These are phyloP conservation scores for Podaxis sp. DNA, from an alignment of 768 basidiomycete species.

Conservation along the genomic window DNA sequence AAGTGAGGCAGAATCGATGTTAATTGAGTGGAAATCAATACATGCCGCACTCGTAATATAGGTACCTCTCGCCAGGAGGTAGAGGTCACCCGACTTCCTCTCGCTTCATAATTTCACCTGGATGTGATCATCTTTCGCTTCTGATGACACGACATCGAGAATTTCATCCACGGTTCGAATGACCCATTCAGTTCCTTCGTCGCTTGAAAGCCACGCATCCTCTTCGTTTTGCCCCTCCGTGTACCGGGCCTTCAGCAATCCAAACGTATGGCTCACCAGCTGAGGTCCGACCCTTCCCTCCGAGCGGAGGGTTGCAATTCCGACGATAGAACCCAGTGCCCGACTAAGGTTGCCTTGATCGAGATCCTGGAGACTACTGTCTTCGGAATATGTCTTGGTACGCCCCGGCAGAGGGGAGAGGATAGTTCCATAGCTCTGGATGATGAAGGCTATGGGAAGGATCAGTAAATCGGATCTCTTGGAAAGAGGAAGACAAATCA, in stretches of 20 bases:
- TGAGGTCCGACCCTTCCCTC: slow-evolving; percentile 86
- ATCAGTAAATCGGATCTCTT: slow-evolving; percentile 19
- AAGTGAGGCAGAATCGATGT: slow-evolving; percentile 29
- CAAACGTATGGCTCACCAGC: slow-evolving; percentile 85
- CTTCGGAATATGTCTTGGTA: slow-evolving; percentile 39
- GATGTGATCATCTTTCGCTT: slow-evolving; percentile 38
- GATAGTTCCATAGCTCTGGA: slow-evolving; percentile 80
- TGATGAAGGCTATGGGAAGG: slow-evolving; percentile 67
- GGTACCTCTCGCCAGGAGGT: slow-evolving; percentile 27
- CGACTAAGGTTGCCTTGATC: slow-evolving; percentile 86
- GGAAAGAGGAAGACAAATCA: slow-evolving; percentile 7
- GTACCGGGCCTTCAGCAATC: slow-evolving; percentile 80
- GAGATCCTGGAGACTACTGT: slow-evolving; percentile 40
- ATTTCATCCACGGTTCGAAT: slow-evolving; percentile 80
- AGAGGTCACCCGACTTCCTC: slow-evolving; percentile 36
- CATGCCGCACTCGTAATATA: slow-evolving; percentile 39
- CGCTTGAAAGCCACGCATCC: slow-evolving; percentile 78
- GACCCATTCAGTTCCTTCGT: slow-evolving; percentile 89
- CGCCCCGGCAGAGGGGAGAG: slow-evolving; percentile 71
- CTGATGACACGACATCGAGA: slow-evolving; percentile 66
- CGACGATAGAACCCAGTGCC: slow-evolving; percentile 80
- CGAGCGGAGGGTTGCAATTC: slow-evolving; percentile 80
- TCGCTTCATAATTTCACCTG: slow-evolving; percentile 61
- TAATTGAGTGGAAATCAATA: slow-evolving; percentile 30
- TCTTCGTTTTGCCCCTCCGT: slow-evolving; percentile 59